Evolutionary conservation across 805 yeast species (phyloP).

Genomic region (Hanseniaspora lachancei): DNA sequence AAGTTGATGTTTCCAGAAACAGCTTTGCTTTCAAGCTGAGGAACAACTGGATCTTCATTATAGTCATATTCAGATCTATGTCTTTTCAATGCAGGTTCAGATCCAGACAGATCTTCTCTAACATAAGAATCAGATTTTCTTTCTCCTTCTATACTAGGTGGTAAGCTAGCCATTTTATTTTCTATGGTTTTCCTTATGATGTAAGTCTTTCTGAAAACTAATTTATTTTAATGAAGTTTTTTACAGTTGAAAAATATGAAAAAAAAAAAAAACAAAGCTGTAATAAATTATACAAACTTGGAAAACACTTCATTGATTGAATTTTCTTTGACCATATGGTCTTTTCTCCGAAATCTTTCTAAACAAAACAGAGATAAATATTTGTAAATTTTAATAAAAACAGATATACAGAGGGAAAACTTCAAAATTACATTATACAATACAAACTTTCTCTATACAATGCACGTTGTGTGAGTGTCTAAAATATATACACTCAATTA

Average conservation of each 20-base stretch:
- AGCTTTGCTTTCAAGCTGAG: background rate
- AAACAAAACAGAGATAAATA: too few relatives aligned
- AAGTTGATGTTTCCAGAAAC: background rate
- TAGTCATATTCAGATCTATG: background rate
- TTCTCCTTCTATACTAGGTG: background rate
- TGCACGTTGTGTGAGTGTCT: too few relatives aligned
- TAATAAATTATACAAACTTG: background rate
- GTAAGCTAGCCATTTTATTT: background rate
- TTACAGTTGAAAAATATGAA: too few relatives aligned
- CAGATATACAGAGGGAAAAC: too few relatives aligned
- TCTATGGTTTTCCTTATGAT: background rate
- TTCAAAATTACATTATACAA: too few relatives aligned
- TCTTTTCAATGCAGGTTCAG: conserved; percentile 3
- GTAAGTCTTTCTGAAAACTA: too few relatives aligned
- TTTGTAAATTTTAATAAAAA: too few relatives aligned
- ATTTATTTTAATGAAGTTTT: too few relatives aligned
- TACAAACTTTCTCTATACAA: too few relatives aligned
- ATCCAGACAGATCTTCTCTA: background rate
- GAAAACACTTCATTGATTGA: background rate
- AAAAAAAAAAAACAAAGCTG: too few relatives aligned
- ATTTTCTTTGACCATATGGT: background rate
- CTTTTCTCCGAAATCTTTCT: too few relatives aligned
- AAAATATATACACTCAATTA: too few relatives aligned
- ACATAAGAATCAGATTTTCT: background rate
- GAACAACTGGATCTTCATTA: background rate